Evolutionary conservation across 768 basidiomycete genomes (phyloP), one percentile per base, ranked within the genome.

Genomic region (Pleurotus tuoliensis): DNA sequence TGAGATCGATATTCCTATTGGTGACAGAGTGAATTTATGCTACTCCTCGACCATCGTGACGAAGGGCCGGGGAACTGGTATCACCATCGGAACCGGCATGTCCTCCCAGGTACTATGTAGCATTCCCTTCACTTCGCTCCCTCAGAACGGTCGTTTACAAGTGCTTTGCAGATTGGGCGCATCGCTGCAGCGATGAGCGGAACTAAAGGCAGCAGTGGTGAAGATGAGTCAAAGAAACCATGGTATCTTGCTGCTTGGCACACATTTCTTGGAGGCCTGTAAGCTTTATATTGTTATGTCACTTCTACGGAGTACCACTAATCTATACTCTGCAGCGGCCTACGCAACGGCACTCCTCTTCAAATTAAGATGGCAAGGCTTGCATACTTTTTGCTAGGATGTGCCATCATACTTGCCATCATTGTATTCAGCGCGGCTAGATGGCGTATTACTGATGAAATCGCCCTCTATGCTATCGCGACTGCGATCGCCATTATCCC

Each of bases 401-500:
- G 68, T 22, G 72, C 74, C 3, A 65, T 73, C 41, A 51, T 75
- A 41, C 66, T 75, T 24, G 69, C 71, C 38, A 66, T 75, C 46
- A 68, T 75, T 46, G 71, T 74, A 0, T 75, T 75, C 51, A 65
- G 71, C n/a, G 72, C 68, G 9, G 67, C 72, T 13, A 55, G 61
- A 12, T 75, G 67, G 63, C 61, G 65, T 7, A 59, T 75, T 12
- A 67, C 66, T 15, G 65, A 72, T 48, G 66, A 68, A 51, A 73
- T 73, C 43, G 67, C 69, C 0, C 59, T 73, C 3, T 76, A 72
- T 58, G 73, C 64, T 41, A 75, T 77, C 20, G 75, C 73, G 4
- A 61, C 66, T 13, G 74, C 71, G 24, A 71, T 76, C 37, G 65
- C 73, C 40, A 73, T 76, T 47, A 73, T 76, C 25, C 75, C 75